Percentiles rank a stretch among this genome's conserved stretches.
These are phyloP conservation scores for Leccinum fibrillosum DNA, from an alignment of 768 basidiomycete species.

Conservation along the genomic window DNA sequence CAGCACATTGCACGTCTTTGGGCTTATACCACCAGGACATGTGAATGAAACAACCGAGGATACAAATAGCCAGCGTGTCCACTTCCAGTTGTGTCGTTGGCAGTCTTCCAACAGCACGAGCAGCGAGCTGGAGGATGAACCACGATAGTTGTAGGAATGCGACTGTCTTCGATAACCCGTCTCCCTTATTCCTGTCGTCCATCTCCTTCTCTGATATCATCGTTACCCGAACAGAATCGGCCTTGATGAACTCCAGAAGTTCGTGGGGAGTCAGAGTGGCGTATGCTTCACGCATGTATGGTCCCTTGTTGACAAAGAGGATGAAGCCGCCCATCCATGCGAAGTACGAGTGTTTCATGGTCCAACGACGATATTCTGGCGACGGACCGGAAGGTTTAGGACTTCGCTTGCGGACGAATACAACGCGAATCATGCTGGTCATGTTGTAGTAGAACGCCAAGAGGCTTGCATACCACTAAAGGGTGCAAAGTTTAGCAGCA, in stretches of 20 bases:
- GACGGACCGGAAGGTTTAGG: background rate
- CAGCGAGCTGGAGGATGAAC: background rate
- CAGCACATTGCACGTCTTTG: background rate
- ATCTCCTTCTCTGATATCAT: background rate
- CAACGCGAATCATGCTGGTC: background rate
- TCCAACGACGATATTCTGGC: background rate
- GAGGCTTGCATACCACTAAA: background rate
- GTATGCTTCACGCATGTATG: background rate
- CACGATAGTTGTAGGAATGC: background rate
- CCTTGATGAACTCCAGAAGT: background rate
- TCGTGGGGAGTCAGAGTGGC: background rate
- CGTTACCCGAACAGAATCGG: background rate
- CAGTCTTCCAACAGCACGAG: background rate
- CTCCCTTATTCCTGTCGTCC: background rate
- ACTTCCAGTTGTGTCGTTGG: background rate
- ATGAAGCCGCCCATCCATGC: background rate
- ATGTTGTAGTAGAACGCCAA: background rate
- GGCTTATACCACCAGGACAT: background rate
- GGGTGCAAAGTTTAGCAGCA: background rate
- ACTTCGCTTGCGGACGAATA: background rate
- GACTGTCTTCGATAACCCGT: background rate
- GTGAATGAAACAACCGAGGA: background rate
- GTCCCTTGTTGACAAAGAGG: background rate
- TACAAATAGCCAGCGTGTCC: background rate
- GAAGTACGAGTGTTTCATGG: background rate